These are phyloP conservation scores for Candida coquimbonensis DNA, from an alignment of 805 yeast genomes.

Conservation along the genomic window DNA sequence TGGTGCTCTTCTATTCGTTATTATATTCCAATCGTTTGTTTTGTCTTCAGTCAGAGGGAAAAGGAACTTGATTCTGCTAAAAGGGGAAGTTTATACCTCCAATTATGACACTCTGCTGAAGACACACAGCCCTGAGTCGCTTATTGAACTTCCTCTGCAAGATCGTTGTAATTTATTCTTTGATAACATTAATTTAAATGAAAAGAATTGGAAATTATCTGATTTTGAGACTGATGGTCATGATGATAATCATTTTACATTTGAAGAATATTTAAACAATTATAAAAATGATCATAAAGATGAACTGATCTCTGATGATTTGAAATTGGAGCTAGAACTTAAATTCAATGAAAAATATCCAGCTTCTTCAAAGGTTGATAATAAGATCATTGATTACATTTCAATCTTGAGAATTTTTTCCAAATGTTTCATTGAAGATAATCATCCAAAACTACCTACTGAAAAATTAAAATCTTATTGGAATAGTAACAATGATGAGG, in stretches of 20 bases:
- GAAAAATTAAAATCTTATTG: no score
- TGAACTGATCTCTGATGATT: slow-evolving; percentile 4
- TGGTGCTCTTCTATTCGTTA: slow-evolving; percentile 6
- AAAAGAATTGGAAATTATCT: slow-evolving; percentile 16
- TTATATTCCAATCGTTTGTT: slow-evolving; percentile 12
- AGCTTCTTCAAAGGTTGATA: slow-evolving; percentile 9
- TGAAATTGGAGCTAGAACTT: slow-evolving; percentile 6
- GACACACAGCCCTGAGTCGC: neutral
- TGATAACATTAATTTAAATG: slow-evolving; percentile 2
- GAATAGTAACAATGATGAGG: slow-evolving; percentile 4
- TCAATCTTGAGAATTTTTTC: slow-evolving; percentile 17
- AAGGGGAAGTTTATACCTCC: slow-evolving; percentile 4
- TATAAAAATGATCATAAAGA: slow-evolving; percentile 5
- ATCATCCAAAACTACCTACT: neutral
- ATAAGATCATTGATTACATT: slow-evolving; percentile 15
- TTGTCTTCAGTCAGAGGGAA: neutral
- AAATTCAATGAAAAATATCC: slow-evolving; percentile 9
- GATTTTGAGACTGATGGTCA: slow-evolving; percentile 16
- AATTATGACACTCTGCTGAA: slow-evolving; percentile 10
- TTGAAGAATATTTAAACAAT: slow-evolving; percentile 10
- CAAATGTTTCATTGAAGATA: slow-evolving; percentile 16
- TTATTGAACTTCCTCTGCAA: slow-evolving; percentile 6
- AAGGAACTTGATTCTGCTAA: slow-evolving; percentile 8
- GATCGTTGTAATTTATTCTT: slow-evolving; percentile 17
- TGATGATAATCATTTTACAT: slow-evolving; percentile 15